These are phyloP conservation scores for Clonostachys rhizophaga DNA, from an alignment of 2,329 filamentous ascomycete species.

Conservation along the genomic window DNA sequence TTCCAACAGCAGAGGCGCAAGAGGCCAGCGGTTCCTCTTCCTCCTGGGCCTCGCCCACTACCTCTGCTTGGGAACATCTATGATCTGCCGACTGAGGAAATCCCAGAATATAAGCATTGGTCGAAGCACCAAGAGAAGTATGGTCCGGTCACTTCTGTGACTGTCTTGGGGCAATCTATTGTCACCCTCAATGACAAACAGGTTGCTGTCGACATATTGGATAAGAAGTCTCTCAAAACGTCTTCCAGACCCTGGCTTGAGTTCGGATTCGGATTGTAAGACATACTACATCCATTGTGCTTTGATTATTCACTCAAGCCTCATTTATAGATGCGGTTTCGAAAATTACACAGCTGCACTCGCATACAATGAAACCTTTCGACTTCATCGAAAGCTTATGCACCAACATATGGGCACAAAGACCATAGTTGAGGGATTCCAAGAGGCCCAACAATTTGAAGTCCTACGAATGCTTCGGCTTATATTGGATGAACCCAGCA, in stretches of 20 bases:
- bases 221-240: constrained; percentile 10
- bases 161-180: constrained; percentile 20
- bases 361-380: constrained; percentile 12
- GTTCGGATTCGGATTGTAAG: constrained; percentile 12
- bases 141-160: constrained; percentile 15
- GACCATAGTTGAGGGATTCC: constrained; percentile 8
- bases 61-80: constrained; percentile 38
- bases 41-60: constrained; percentile 19
- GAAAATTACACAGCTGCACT: constrained; percentile 8
- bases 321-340: constrained; percentile 10
- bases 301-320: background rate
- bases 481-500: constrained; percentile 4
- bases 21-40: background rate
- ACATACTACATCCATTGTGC: constrained; percentile 4
- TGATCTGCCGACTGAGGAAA: constrained; percentile 29
- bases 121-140: constrained; percentile 22
- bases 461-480: constrained; percentile 4
- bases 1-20: background rate
- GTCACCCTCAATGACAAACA: constrained; percentile 31
- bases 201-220: constrained; percentile 25
- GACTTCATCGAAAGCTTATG: constrained; percentile 14
- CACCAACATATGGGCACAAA: constrained; percentile 20
- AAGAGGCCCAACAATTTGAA: constrained; percentile 4
- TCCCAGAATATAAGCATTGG: constrained; percentile 24
- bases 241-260: constrained; percentile 4